phyloP scores from a whole-genome alignment of 202 grass and related monocot species.

The Setaria italica region DNA sequence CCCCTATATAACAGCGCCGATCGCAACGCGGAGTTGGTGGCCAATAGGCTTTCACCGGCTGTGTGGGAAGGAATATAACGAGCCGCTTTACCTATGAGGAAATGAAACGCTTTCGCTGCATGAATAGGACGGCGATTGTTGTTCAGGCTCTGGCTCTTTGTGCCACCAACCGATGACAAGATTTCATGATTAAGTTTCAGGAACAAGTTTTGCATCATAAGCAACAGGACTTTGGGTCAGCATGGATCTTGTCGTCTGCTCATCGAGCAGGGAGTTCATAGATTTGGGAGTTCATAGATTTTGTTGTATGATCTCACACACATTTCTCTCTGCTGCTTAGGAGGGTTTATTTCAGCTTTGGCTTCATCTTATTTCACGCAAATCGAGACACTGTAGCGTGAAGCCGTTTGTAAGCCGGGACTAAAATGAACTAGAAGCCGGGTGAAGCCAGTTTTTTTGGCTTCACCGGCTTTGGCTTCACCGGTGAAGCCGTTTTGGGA shows the following conservation, averaged over 20 bases:
- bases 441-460: no score
- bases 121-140: conserved; percentile 5
- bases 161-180: conserved; percentile 36
- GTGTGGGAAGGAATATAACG: conserved; percentile 44
- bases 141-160: conserved; percentile 1
- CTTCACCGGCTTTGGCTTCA: no score
- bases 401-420: no score
- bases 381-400: no score
- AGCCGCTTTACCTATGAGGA: conserved; percentile 48
- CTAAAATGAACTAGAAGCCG: no score
- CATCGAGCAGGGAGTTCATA: not conserved
- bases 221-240: conserved; percentile 16
- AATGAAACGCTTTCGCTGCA: conserved; percentile 36
- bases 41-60: conserved; percentile 26
- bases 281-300: not conserved
- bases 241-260: not conserved
- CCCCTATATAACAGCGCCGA: conserved; percentile 37
- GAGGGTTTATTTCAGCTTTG: no score
- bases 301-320: no score
- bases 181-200: conserved; percentile 29
- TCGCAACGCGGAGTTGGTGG: conserved; percentile 46
- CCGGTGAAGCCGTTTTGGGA: no score
- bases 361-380: no score
- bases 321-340: no score
- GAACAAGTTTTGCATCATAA: conserved; percentile 33